A percentile compares a stretch with the other conserved stretches of the same genome.
phyloP scores from a whole-genome alignment of 495 filamentous ascomycete species.

The Aspergillus heteromorphus region DNA sequence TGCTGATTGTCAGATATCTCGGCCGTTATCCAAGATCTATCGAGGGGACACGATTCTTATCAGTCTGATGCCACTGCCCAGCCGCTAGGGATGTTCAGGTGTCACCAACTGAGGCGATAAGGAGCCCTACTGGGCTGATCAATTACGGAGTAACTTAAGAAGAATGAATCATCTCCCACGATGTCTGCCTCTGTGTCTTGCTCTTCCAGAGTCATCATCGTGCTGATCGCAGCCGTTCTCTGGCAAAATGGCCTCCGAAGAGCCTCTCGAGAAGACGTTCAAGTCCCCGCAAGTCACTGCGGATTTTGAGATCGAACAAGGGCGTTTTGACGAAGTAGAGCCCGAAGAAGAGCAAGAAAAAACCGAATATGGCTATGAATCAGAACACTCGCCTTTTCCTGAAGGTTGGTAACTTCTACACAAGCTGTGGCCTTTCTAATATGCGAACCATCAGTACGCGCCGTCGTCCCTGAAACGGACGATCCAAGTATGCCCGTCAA shows the following conservation, averaged over 20 bases:
- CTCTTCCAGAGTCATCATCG: not conserved
- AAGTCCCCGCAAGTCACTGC: slow-evolving; percentile 7
- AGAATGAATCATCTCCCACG: not conserved
- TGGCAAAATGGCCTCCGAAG: slow-evolving; percentile 15
- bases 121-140: not conserved
- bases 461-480: slow-evolving; percentile 39
- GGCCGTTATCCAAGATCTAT: not conserved
- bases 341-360: slow-evolving; percentile 20
- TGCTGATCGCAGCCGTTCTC: not conserved
- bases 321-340: slow-evolving; percentile 20
- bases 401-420: slow-evolving; percentile 25
- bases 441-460: slow-evolving; percentile 18
- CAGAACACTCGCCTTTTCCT: slow-evolving; percentile 30
- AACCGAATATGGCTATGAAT: slow-evolving; percentile 32
- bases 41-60: not conserved
- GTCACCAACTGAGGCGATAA: not conserved
- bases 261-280: slow-evolving; percentile 8
- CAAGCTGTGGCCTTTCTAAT: not conserved
- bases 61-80: not conserved
- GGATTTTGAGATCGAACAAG: slow-evolving; percentile 26
- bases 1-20: not conserved
- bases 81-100: not conserved
- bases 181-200: not conserved
- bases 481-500: slow-evolving; percentile 29
- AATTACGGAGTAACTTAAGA: not conserved